Percentiles rank a stretch among this genome's conserved stretches.
Evolutionary conservation across 768 basidiomycete genomes (phyloP).

Genomic region (Chalciporus pseudorubinellus): DNA sequence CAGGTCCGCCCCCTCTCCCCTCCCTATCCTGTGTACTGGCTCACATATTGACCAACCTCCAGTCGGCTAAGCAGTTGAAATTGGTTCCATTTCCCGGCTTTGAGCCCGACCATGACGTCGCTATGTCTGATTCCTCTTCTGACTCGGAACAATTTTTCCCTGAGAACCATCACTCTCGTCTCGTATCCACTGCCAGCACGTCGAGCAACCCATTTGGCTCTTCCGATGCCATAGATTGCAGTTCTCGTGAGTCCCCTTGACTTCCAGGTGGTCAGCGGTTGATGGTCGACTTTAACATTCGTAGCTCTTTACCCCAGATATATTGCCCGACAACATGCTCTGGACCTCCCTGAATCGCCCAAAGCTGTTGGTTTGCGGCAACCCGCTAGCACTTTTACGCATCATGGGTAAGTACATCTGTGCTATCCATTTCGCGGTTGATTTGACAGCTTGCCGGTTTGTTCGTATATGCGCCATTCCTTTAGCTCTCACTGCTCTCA

Average conservation of each 20-base stretch:
- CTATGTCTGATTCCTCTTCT: constrained; percentile 59
- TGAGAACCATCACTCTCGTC: constrained; percentile 55
- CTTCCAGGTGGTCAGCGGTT: not conserved
- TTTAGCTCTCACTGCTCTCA: constrained; percentile 66
- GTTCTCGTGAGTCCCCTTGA: constrained; percentile 44
- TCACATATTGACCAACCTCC: constrained; percentile 15
- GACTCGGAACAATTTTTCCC: constrained; percentile 60
- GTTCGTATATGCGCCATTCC: constrained; percentile 9
- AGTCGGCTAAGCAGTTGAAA: constrained; percentile 70
- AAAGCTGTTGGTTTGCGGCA: constrained; percentile 62
- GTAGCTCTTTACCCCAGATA: constrained; percentile 56
- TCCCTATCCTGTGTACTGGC: constrained; percentile 13
- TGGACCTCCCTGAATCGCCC: constrained; percentile 47
- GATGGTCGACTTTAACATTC: not conserved
- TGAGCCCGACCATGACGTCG: constrained; percentile 59
- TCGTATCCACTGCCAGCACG: constrained; percentile 66
- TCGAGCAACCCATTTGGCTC: constrained; percentile 44
- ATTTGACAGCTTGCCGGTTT: constrained; percentile 11
- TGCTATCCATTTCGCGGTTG: not conserved
- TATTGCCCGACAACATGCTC: constrained; percentile 58
- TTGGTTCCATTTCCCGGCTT: constrained; percentile 72
- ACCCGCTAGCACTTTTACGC: constrained; percentile 56
- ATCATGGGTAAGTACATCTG: constrained; percentile 62
- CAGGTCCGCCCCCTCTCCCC: constrained; percentile 40
- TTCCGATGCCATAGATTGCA: constrained; percentile 45